Evolutionary conservation across 1,284 basidiomycete genomes (phyloP), one percentile per base, ranked within the genome.

Genomic region (Leccinum pallidistipes): DNA sequence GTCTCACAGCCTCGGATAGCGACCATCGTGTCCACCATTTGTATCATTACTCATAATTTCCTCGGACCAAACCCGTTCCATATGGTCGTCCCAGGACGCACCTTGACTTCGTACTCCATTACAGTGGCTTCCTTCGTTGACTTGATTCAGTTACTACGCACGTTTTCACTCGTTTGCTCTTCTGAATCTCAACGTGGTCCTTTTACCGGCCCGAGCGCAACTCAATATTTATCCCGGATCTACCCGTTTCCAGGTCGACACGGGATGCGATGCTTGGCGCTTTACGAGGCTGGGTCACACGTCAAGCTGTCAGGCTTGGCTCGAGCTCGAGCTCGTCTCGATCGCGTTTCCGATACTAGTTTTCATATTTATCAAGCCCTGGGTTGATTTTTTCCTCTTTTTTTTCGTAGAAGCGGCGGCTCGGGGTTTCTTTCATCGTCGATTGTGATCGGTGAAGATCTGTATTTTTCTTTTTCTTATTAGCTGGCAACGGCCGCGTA

Each of bases 1-100:
- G 45, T 50, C 54, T 24, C 65, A 66, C 65, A 68, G 63, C 72
- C 66, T 58, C 60, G n/a, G 50, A 54, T 57, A 60, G 54, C 54
- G 38, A 55, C 36, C 24, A 18, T 29, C 54, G 53, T 55, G 38
- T 27, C 38, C 38, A 11, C 57, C 51, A 36, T 62, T 74, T 71
- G 70, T 71, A 71, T 71, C 70, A 74, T 74, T 74, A 73, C 72
- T 75, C 73, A 73, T 72, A 75, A 75, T 56, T 62, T 59, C 65
- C 70, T 68, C 57, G 59, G 70, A 74, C 62, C 62, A 53, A 56
- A 60, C 56, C 56, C 52, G 55, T 61, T 63, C 57, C 55, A 18
- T 61, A 58, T 55, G 66, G 69, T 61, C 64, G 56, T 67, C 58
- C 69, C 67, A 63, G 61, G 66, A 70, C 63, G 54, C 60, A 60